These are phyloP conservation scores for Thermothielavioides terrestris DNA, from an alignment of 495 filamentous ascomycete species.

Conservation along the genomic window DNA sequence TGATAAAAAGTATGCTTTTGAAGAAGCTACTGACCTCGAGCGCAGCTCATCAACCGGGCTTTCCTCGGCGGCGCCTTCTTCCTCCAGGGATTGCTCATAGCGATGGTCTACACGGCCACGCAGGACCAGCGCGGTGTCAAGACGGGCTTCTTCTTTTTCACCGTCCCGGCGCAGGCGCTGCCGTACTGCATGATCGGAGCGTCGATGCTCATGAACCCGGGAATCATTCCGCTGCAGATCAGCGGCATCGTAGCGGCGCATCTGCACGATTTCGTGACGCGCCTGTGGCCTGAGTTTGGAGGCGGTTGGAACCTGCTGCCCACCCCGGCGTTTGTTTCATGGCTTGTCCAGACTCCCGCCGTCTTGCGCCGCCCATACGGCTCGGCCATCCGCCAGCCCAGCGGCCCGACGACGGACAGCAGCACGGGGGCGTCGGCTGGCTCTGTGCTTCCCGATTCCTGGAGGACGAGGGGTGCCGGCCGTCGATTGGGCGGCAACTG, in stretches of 20 bases:
- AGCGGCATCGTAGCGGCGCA: slow-evolving; percentile 76
- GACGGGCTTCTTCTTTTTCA: slow-evolving; percentile 64
- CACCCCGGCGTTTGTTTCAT: slow-evolving; percentile 58
- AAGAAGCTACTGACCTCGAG: slow-evolving; percentile 16
- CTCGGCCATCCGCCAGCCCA: slow-evolving; percentile 39
- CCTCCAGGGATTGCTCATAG: slow-evolving; percentile 61
- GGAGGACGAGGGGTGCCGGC: slow-evolving; percentile 59
- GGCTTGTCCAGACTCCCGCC: slow-evolving; percentile 47
- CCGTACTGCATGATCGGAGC: slow-evolving; percentile 68
- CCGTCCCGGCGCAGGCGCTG: slow-evolving; percentile 62
- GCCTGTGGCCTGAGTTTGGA: slow-evolving; percentile 75
- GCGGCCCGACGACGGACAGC: slow-evolving; percentile 22
- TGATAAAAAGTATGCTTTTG: too few species aligned
- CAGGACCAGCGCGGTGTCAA: slow-evolving; percentile 72
- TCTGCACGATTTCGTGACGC: slow-evolving; percentile 74
- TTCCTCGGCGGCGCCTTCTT: slow-evolving; percentile 45
- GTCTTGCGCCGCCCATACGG: slow-evolving; percentile 48
- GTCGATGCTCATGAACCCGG: slow-evolving; percentile 50
- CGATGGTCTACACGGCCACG: slow-evolving; percentile 68
- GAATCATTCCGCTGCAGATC: slow-evolving; percentile 41
- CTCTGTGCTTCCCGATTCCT: slow-evolving; percentile 46
- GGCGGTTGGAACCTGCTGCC: slow-evolving; percentile 61
- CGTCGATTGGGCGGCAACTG: slow-evolving; percentile 53
- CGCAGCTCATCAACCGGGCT: slow-evolving; percentile 40
- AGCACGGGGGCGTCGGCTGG: slow-evolving; percentile 28